Percentiles rank a stretch among this genome's conserved stretches.
Evolutionary conservation across 441 rosid species (phyloP).

Genomic region (Populus tomentosa): DNA sequence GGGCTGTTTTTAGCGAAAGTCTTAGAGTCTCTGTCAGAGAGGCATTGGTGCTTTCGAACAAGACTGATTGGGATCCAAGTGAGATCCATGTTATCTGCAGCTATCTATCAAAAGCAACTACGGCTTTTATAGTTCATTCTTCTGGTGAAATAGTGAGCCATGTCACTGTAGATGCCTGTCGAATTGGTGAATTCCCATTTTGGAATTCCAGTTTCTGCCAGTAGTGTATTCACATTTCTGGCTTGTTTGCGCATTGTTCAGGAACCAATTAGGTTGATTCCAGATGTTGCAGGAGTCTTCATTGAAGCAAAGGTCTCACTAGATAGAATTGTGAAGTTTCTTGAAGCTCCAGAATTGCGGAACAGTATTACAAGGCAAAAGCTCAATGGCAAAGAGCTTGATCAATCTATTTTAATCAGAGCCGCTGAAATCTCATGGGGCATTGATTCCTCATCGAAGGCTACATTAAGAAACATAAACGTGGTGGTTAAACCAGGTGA

Average conservation of each 20-base stretch:
- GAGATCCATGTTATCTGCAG: slow-evolving; percentile 80
- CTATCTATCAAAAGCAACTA: slow-evolving; percentile 81
- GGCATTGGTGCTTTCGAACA: slow-evolving; percentile 80
- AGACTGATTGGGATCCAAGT: slow-evolving; percentile 77
- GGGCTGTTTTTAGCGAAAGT: slow-evolving; percentile 34
- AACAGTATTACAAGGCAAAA: slow-evolving; percentile 13
- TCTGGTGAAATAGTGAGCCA: slow-evolving; percentile 90
- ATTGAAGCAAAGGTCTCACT: slow-evolving; percentile 95
- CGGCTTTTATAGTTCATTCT: slow-evolving; percentile 73
- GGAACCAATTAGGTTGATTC: slow-evolving; percentile 77
- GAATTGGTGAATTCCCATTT: slow-evolving; percentile 92
- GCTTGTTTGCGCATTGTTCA: slow-evolving; percentile 57
- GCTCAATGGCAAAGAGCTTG: slow-evolving; percentile 1
- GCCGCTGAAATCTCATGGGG: slow-evolving; percentile 40
- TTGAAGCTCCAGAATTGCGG: slow-evolving; percentile 42
- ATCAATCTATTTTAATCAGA: slow-evolving; percentile 22
- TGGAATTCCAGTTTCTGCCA: slow-evolving; percentile 41
- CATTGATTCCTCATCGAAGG: slow-evolving; percentile 18
- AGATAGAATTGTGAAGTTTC: slow-evolving; percentile 33
- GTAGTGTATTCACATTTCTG: slow-evolving; percentile 47
- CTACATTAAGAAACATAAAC: slow-evolving; percentile 31
- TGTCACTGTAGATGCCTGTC: slow-evolving; percentile 86
- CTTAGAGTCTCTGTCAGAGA: slow-evolving; percentile 44
- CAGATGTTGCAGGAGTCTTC: slow-evolving; percentile 81
- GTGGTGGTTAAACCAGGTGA: slow-evolving; percentile 29